Percentiles rank a stretch among this genome's conserved stretches.
Evolutionary conservation across 2,329 filamentous ascomycete species (phyloP).

Genomic region (Penicillium rolfsii): DNA sequence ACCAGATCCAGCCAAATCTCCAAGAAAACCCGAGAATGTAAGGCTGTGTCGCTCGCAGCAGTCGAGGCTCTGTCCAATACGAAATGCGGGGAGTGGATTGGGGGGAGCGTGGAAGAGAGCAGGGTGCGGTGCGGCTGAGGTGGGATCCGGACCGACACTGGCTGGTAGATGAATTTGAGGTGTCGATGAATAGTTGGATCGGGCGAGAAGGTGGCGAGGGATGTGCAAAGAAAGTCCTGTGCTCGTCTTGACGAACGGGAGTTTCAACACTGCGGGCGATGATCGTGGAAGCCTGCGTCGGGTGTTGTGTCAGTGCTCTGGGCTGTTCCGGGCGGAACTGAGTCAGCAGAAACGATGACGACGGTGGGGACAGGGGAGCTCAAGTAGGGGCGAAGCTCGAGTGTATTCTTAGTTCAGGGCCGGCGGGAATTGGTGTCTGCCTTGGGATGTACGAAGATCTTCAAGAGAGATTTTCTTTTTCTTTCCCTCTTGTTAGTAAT

Average conservation of each 20-base stretch:
- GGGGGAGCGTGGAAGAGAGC: not conserved
- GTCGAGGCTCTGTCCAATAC: conserved; percentile 11
- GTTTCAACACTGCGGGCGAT: conserved; percentile 4
- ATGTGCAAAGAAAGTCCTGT: not conserved
- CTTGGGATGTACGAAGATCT: conserved; percentile 4
- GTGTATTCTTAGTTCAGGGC: conserved; percentile 16
- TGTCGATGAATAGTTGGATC: not conserved
- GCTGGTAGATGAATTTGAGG: not conserved
- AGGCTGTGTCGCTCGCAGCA: conserved; percentile 9
- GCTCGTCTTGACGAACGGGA: conserved; percentile 1
- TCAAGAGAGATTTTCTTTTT: not conserved
- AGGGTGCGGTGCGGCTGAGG: conserved; percentile 13
- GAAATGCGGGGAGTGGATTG: conserved; percentile 30
- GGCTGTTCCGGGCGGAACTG: conserved; percentile 21
- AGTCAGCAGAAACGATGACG: conserved; percentile 29
- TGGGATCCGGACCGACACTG: conserved; percentile 2
- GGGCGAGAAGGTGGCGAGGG: not conserved
- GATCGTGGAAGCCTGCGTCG: conserved; percentile 7
- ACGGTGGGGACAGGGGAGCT: conserved; percentile 15
- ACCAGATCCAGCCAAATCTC: not conserved
- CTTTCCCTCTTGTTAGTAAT: not conserved
- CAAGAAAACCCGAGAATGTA: not conserved
- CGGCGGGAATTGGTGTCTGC: conserved; percentile 15
- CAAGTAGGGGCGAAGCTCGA: conserved; percentile 3
- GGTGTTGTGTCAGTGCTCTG: conserved; percentile 8